Base-by-base conservation (phyloP, 2,329 filamentous ascomycete genomes). In the Pseudonectria foliicola region DNA sequence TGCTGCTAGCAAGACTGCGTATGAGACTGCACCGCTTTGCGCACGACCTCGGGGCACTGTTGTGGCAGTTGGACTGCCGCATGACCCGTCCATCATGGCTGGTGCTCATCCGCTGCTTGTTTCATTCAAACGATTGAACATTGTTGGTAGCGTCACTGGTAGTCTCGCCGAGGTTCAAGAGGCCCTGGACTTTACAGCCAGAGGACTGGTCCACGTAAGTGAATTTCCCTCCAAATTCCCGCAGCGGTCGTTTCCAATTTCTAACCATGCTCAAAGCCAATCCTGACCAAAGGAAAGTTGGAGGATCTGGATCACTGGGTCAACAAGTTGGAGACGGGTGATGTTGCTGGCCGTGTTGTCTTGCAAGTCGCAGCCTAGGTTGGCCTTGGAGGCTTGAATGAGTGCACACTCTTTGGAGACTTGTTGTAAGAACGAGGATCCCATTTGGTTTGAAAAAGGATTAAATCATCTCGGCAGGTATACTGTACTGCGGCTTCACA, bases 1-100 rank as follows among this genome's bases (percentile, higher is more conserved):
- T 26, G 88, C 89, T 32, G 86, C 85, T 29, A 77, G 71, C 45
- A 86, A 94, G 70, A 85, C 80, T 64, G 88, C 88, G n/a, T 95
- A 95, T 74, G 86, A 94, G 65, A 86, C 94, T 64, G 89, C 88
- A 7, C 78, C 84, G 24, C 79, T 73, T 58, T 94, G 93, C 59
- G 80, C 93, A 34, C 81, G 88, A 31, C 75, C 85, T 25, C 77
- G 80, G 32, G 88, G 88, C 30, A 75, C 77, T 8, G 81, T 94
- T 46, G 75, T 94, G 32, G 87, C 83, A 56, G 89, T 95, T 48
- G 88, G 87, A 48, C 70, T 95, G 13, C 88, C 88, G 0, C 35
- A 46, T 1, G 49, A 53, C 8, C 25, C 18, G 2, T 48, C 38
- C 1, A 30, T 53, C 1, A 29, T 53, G 5, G 50, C 49, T 10